A percentile compares a stretch with the other conserved stretches of the same genome.
Evolutionary conservation across 1,284 basidiomycete species (phyloP).

Genomic region (Bondarzewia mesenterica): DNA sequence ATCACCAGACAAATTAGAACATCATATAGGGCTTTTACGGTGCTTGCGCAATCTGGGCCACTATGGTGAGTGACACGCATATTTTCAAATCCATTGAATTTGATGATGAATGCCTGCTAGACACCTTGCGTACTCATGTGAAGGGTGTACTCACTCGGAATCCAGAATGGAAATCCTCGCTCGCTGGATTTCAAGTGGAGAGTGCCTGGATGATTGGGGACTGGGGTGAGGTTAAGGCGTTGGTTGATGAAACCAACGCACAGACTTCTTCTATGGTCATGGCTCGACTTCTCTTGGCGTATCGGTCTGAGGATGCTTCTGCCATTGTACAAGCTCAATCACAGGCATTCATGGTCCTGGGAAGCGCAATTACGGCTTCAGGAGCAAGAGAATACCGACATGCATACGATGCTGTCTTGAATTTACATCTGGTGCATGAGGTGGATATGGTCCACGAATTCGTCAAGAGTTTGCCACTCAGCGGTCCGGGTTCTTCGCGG

Average conservation of each 20-base stretch:
- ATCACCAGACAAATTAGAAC: constrained; percentile 81
- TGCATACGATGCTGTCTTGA: constrained; percentile 81
- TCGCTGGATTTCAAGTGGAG: constrained; percentile 87
- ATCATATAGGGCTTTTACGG: constrained; percentile 85
- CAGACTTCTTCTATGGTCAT: constrained; percentile 67
- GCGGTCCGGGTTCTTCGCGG: constrained; percentile 15
- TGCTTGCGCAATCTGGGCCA: constrained; percentile 95
- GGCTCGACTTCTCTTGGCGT: constrained; percentile 76
- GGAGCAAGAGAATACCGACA: constrained; percentile 78
- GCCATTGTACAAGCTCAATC: constrained; percentile 47
- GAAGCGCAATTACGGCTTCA: constrained; percentile 74
- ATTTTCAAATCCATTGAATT: constrained; percentile 3
- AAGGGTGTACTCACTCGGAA: constrained; percentile 83
- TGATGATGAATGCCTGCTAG: constrained; percentile 34
- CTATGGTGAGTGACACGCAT: constrained; percentile 60
- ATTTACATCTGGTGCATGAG: constrained; percentile 87
- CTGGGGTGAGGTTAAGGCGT: constrained; percentile 73
- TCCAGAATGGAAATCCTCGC: constrained; percentile 74
- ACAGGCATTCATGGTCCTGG: constrained; percentile 71
- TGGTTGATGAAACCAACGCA: constrained; percentile 43
- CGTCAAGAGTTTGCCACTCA: constrained; percentile 13
- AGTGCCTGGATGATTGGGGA: constrained; percentile 95
- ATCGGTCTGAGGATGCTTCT: constrained; percentile 48
- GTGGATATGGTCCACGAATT: constrained; percentile 69
- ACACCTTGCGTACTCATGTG: constrained; percentile 94